Evolutionary conservation across 73 alveolate species (phyloP).

Genomic region (Loxodes magnus): DNA sequence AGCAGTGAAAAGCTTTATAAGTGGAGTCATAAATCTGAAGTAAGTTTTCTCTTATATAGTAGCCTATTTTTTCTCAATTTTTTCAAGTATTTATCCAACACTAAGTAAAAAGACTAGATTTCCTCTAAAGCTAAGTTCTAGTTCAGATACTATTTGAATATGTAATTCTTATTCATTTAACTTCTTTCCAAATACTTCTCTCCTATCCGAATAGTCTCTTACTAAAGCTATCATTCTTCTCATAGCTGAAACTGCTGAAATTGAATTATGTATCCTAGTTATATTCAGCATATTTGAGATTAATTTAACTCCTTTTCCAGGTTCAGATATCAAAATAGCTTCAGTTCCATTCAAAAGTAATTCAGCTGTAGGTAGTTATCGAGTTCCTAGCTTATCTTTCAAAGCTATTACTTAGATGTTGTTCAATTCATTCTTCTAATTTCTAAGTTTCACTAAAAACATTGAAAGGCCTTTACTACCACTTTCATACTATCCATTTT

Average conservation of each 20-base stretch:
- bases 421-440: conserved; percentile 29
- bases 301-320: conserved; percentile 58
- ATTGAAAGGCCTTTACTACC: no score
- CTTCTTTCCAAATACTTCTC: conserved; percentile 58
- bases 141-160: conserved; percentile 15
- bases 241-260: conserved; percentile 52
- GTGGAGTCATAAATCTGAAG: conserved; percentile 64
- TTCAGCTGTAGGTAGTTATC: conserved; percentile 85
- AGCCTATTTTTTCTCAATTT: conserved; percentile 31
- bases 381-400: conserved; percentile 81
- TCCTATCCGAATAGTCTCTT: conserved; percentile 51
- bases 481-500: conserved; percentile 11
- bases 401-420: conserved; percentile 56
- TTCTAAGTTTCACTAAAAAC: conserved; percentile 35
- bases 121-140: conserved; percentile 58
- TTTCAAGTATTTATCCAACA: conserved; percentile 28
- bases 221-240: conserved; percentile 60
- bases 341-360: conserved; percentile 44
- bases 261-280: conserved; percentile 56
- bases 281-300: conserved; percentile 64
- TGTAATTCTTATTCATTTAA: conserved; percentile 46
- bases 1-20: conserved; percentile 66
- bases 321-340: conserved; percentile 37
- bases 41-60: conserved; percentile 17
- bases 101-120: conserved; percentile 24